Conservation (phyloP, 352 stramenopile genomes). For the Phytophthora cajani region DNA sequence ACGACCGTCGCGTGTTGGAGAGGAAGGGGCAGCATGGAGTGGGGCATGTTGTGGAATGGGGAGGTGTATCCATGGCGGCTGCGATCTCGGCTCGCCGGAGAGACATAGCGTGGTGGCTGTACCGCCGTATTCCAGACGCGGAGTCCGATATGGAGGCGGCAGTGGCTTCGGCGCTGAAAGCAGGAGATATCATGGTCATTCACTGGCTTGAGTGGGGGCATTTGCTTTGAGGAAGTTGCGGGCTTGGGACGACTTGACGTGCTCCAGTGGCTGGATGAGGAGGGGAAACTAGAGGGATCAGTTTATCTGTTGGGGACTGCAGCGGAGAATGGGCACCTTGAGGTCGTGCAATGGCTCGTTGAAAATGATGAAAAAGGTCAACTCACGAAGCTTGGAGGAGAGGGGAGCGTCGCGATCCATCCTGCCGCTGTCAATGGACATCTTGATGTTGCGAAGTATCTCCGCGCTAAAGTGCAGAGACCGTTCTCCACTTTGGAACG, state of each 20-base stretch:
- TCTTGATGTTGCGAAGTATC: not conserved
- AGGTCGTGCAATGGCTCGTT: not conserved
- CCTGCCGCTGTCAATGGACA: not conserved
- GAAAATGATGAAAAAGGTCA: not conserved
- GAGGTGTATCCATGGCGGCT: not conserved
- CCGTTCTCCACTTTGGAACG: not conserved
- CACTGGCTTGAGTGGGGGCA: not conserved
- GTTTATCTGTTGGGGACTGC: not conserved
- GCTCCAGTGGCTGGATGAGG: not conserved
- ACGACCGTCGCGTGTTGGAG: not conserved
- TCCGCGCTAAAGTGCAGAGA: not conserved
- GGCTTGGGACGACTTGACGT: not conserved
- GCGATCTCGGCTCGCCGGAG: not conserved
- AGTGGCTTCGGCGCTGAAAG: not conserved
- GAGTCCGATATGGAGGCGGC: not conserved
- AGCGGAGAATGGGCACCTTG: not conserved
- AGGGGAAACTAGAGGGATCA: not conserved
- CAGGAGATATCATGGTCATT: not conserved
- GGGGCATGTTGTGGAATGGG: not conserved
- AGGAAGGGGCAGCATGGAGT: not conserved
- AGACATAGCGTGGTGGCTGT: not conserved
- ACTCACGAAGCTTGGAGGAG: not conserved
- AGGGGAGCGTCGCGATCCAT: not conserved
- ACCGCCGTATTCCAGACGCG: not conserved
- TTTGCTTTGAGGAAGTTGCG: not conserved